Evolutionary conservation across 495 filamentous ascomycete species (phyloP).

Genomic region (Apiosordaria backusii): DNA sequence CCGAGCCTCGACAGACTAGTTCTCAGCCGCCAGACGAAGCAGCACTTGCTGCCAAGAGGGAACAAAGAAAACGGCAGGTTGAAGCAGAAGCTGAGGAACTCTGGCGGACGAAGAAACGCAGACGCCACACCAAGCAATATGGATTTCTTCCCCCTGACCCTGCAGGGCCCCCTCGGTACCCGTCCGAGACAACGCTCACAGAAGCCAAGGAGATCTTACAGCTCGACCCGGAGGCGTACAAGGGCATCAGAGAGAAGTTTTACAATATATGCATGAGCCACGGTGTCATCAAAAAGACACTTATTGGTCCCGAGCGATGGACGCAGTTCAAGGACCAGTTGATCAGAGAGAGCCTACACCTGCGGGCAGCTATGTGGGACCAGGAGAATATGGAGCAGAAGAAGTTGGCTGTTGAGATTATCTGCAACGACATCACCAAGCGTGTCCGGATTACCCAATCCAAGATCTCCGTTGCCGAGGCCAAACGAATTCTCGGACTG

Average conservation of each 20-base stretch:
- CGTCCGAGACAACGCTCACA: slow-evolving; percentile 76
- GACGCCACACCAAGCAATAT: slow-evolving; percentile 67
- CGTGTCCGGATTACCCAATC: slow-evolving; percentile 61
- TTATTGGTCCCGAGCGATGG: slow-evolving; percentile 69
- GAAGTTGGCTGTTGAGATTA: slow-evolving; percentile 66
- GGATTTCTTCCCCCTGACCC: slow-evolving; percentile 72
- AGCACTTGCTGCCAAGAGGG: slow-evolving; percentile 42
- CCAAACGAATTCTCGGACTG: slow-evolving; percentile 66
- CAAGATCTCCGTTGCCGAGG: slow-evolving; percentile 67
- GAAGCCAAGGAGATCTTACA: slow-evolving; percentile 69
- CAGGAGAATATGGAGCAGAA: slow-evolving; percentile 42
- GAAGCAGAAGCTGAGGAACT: slow-evolving; percentile 62
- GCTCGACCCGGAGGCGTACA: slow-evolving; percentile 61
- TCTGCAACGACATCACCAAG: slow-evolving; percentile 81
- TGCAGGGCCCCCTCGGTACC: slow-evolving; percentile 66
- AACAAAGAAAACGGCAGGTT: slow-evolving; percentile 53
- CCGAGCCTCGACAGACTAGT: neutral
- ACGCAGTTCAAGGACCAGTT: slow-evolving; percentile 66
- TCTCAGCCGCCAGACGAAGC: neutral
- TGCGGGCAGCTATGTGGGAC: slow-evolving; percentile 61
- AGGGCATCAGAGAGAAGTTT: slow-evolving; percentile 62
- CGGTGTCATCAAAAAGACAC: slow-evolving; percentile 69
- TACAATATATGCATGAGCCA: slow-evolving; percentile 62
- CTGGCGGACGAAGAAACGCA: slow-evolving; percentile 63
- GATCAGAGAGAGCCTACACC: slow-evolving; percentile 60